Conservation (phyloP, 305 asterid genomes). For the Fraxinus sp. region DNA sequence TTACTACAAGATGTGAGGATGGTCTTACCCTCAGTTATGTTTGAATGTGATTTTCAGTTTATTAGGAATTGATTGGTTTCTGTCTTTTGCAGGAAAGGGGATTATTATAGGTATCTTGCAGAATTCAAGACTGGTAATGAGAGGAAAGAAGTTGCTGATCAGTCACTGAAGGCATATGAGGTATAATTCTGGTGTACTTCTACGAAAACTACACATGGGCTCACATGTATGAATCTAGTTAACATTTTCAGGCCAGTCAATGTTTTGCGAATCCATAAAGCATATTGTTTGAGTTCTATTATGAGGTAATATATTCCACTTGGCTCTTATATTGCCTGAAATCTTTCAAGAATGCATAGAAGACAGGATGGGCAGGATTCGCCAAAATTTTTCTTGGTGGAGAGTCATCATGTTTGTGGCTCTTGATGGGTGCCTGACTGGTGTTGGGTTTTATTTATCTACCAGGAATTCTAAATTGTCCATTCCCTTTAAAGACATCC, state of each 20-base stretch:
- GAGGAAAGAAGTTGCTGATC: constrained; percentile 82
- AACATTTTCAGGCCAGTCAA: neutral
- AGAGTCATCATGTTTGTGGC: neutral
- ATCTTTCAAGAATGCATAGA: neutral
- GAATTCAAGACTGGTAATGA: constrained; percentile 76
- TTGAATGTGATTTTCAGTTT: neutral
- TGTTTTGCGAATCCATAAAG: neutral
- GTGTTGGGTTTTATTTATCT: neutral
- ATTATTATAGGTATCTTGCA: constrained; percentile 85
- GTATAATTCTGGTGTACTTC: constrained; percentile 32
- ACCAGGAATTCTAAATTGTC: neutral
- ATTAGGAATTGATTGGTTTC: neutral
- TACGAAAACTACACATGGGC: neutral
- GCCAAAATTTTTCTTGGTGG: neutral
- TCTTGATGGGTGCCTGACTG: neutral
- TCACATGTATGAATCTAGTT: neutral
- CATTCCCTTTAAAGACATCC: neutral
- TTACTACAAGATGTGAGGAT: constrained; percentile 74
- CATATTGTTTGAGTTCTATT: constrained; percentile 10
- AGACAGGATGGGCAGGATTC: constrained; percentile 1
- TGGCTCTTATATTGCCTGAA: neutral
- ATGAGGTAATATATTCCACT: neutral
- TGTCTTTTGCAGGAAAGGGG: constrained; percentile 65
- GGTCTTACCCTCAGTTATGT: neutral
- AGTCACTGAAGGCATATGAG: constrained; percentile 87